Base-by-base conservation (phyloP, 2,329 filamentous ascomycete species). In the Colletotrichum incanum region DNA sequence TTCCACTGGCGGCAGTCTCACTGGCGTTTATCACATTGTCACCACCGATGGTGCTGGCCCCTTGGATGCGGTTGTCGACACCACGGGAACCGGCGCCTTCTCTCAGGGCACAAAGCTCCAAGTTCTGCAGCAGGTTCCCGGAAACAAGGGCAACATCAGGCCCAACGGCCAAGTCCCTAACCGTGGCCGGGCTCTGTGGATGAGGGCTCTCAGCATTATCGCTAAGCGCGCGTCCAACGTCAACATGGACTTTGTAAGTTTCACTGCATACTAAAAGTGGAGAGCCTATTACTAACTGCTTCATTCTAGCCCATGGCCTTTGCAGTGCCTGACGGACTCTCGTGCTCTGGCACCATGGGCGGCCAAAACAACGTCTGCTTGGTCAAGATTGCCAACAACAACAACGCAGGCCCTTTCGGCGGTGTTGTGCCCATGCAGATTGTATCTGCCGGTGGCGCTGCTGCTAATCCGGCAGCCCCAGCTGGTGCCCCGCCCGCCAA, bases 351-450 rank as follows among this genome's bases (percentile, higher is more conserved):
- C 16, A 79, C 79, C 9, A 71, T 83, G 26, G 78, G 74, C 20
- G 78, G 79, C 49, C 63, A 79, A 72, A 41, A 60, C 4, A 81
- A 82, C 67, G 81, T 85, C 67, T 86, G 84, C 77, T 76, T 85
- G 34, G 78, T 84, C 74, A 85, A 84, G 80, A 81, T 86, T 68
- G 82, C 81, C 66, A 85, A 85, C 78, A 75, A 75, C 65, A 82
- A 82, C 75, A 68, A 68, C 14, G 82, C 80, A 3, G 84, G 83
- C 0, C 83, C 83, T 7, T 85, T 85, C 73, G 83, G 71, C 49
- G 84, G 83, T 28, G 78, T 82, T 31, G 74, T 84, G 11, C 79
- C 82, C 20, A 78, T 85, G 72, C 84, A 85, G 77, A 82, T 84
- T 62, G 80, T 73, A 18, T 71, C 72, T 41, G 65, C 56, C 18